Percentiles rank a stretch among this genome's conserved stretches.
These are phyloP conservation scores for Termitomyces eurrhizus DNA, from an alignment of 768 basidiomycete species.

Conservation along the genomic window DNA sequence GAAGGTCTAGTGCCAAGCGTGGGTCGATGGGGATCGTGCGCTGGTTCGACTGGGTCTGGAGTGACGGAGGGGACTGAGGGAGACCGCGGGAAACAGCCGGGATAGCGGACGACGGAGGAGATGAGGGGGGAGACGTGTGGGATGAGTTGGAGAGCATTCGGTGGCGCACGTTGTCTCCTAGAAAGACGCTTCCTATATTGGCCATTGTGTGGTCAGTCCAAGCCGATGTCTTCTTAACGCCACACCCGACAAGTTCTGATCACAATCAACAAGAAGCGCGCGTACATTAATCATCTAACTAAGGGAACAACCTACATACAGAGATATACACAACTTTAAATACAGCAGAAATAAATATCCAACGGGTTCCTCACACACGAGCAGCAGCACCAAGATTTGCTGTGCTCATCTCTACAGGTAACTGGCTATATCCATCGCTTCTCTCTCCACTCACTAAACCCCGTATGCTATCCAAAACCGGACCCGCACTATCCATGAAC, in stretches of 20 bases:
- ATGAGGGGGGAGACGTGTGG: constrained; percentile 30
- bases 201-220: constrained; percentile 17
- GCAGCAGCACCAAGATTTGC: constrained; percentile 3
- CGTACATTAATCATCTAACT: background rate
- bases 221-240: background rate
- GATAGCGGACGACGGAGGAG: constrained; percentile 35
- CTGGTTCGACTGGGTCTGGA: constrained; percentile 1
- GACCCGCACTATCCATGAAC: constrained; percentile 45
- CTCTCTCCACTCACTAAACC: constrained; percentile 37
- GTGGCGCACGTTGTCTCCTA: constrained; percentile 71
- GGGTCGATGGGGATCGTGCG: constrained; percentile 47
- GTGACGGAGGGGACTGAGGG: constrained; percentile 6
- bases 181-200: constrained; percentile 72
- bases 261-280: background rate
- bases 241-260: background rate
- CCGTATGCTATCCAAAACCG: constrained; percentile 36
- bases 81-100: constrained; percentile 25
- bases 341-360: constrained; percentile 8
- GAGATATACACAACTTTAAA: background rate
- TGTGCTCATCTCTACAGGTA: constrained; percentile 64
- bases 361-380: constrained; percentile 2
- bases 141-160: constrained; percentile 43
- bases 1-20: constrained; percentile 64
- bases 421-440: constrained; percentile 58
- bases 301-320: background rate